Conservation (phyloP, 2,329 filamentous ascomycete genomes). For the Nothopassalora personata region DNA sequence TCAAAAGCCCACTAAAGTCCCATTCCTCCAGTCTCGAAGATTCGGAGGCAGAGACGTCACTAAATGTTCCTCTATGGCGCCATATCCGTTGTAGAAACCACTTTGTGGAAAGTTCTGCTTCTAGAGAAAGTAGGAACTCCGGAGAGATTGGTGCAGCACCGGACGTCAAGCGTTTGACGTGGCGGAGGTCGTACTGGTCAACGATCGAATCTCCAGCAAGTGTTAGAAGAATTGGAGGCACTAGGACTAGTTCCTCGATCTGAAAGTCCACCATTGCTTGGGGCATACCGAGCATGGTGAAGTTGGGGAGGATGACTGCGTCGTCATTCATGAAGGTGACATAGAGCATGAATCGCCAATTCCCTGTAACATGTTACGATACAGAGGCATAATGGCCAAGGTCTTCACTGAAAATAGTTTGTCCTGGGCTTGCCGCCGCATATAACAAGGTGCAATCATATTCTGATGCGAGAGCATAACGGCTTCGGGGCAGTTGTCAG, state of each 20-base stretch:
- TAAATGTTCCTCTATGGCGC: neutral
- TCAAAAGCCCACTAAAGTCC: neutral
- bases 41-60: neutral
- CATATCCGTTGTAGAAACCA: neutral
- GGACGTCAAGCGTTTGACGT: neutral
- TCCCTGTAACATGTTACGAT: neutral
- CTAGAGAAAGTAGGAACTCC: neutral
- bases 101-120: neutral
- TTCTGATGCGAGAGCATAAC: neutral
- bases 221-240: constrained; percentile 55
- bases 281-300: constrained; percentile 54
- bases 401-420: neutral
- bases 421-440: neutral
- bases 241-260: constrained; percentile 51
- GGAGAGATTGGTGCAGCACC: neutral
- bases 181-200: neutral
- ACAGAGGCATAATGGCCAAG: neutral
- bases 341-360: constrained; percentile 51
- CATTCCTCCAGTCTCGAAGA: neutral
- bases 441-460: neutral
- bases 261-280: constrained; percentile 44
- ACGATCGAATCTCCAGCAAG: constrained; percentile 35
- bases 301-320: constrained; percentile 56
- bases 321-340: constrained; percentile 58
- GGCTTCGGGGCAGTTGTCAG: neutral